Evolutionary conservation across 306 rosid genomes (phyloP).

Genomic region (Sicyos edulis): DNA sequence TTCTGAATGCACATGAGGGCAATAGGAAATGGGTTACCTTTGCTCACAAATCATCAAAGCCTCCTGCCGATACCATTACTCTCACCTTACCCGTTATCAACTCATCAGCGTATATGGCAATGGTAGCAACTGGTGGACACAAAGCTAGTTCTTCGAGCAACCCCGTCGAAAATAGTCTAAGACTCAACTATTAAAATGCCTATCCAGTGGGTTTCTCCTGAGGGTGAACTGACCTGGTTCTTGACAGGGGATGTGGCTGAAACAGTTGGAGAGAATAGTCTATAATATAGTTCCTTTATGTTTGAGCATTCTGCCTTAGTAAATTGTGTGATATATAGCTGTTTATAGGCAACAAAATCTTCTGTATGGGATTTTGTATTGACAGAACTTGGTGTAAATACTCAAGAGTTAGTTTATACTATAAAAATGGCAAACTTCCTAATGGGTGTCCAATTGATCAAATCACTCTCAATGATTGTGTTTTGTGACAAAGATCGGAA

Average conservation of each 20-base stretch:
- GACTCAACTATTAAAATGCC: conserved; percentile 30
- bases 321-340: conserved; percentile 19
- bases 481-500: neutral
- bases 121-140: conserved; percentile 61
- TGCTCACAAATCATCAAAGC: conserved; percentile 77
- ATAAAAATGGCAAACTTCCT: neutral
- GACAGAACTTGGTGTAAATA: neutral
- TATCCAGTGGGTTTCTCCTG: conserved; percentile 53
- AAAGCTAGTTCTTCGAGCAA: conserved; percentile 51
- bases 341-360: neutral
- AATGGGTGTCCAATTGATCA: neutral
- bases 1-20: conserved; percentile 74
- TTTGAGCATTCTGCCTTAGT: no score
- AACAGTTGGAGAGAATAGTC: conserved; percentile 37
- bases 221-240: conserved; percentile 76
- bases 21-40: conserved; percentile 69
- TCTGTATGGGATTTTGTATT: neutral
- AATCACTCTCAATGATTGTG: neutral
- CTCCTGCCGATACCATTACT: conserved; percentile 78
- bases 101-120: conserved; percentile 57
- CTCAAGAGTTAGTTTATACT: neutral
- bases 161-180: conserved; percentile 29
- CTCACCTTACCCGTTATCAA: conserved; percentile 82
- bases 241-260: conserved; percentile 67
- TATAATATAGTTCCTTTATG: neutral